Evolutionary conservation across 78 protist species (phyloP).

Genomic region (Emiliania huxleyi): DNA sequence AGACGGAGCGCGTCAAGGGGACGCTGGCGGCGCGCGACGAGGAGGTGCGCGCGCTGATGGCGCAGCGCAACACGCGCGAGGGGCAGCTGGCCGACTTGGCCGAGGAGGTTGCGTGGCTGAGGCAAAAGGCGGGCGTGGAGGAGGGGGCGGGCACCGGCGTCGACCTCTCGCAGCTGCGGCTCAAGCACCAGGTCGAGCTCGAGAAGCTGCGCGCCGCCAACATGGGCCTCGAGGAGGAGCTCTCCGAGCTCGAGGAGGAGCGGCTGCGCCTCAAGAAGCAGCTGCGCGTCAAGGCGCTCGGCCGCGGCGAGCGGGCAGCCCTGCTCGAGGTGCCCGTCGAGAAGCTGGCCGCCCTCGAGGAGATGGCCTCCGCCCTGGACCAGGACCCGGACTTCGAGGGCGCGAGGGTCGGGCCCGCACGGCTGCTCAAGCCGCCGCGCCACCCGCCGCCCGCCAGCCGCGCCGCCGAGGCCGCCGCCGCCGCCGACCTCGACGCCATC

Average conservation of each 20-base stretch:
- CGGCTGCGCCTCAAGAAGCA: neutral
- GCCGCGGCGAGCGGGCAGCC: constrained; percentile 22
- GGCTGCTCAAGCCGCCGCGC: neutral
- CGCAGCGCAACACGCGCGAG: neutral
- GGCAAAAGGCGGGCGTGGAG: neutral
- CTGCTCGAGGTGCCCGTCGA: neutral
- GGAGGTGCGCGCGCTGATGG: neutral
- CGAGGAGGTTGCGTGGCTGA: neutral
- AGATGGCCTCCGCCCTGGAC: neutral
- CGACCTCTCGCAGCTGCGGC: neutral
- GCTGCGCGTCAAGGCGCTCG: neutral
- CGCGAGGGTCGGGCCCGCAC: neutral
- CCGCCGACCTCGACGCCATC: neutral
- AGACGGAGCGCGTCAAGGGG: neutral
- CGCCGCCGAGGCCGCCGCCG: neutral
- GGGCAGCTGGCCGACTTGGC: neutral
- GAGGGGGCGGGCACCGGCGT: neutral
- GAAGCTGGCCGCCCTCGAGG: neutral
- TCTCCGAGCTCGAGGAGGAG: neutral
- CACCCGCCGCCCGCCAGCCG: neutral
- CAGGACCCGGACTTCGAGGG: neutral
- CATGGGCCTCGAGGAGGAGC: neutral
- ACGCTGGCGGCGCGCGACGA: neutral
- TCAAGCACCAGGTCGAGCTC: neutral
- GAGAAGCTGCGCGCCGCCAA: neutral